Conservation (phyloP, 495 filamentous ascomycete species). For the Paragyromitra xinjiangensis region DNA sequence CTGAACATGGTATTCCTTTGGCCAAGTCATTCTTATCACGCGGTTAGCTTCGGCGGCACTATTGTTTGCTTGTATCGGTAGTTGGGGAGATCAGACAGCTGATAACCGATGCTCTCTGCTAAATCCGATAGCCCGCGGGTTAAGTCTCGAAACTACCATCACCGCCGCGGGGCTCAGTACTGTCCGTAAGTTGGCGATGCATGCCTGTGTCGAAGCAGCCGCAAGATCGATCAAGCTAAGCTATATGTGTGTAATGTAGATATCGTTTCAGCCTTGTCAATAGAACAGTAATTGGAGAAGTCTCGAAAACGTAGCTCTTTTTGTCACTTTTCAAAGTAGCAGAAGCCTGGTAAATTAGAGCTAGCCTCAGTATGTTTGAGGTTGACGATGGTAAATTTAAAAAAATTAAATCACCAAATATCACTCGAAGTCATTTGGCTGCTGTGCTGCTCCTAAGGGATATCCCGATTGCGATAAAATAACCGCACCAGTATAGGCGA, state of each 20-base stretch:
- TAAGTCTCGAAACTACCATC: conserved; percentile 12
- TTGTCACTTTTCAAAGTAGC: neutral
- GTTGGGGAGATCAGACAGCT: conserved; percentile 24
- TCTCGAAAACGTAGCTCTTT: neutral
- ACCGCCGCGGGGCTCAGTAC: neutral
- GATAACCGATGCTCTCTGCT: conserved; percentile 25
- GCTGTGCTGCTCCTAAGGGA: conserved; percentile 10
- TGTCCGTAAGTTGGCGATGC: conserved; percentile 24
- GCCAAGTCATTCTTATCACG: conserved; percentile 2
- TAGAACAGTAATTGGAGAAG: neutral
- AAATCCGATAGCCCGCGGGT: conserved; percentile 36
- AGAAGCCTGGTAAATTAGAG: neutral
- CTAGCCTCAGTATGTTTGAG: neutral
- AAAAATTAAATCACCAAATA: neutral
- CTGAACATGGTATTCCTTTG: neutral
- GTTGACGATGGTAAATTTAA: neutral
- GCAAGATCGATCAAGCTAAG: conserved; percentile 8
- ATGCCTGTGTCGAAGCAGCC: neutral
- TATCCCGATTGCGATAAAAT: conserved; percentile 2
- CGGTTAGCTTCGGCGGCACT: neutral
- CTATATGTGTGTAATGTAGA: neutral
- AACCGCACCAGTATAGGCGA: neutral
- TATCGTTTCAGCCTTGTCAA: neutral
- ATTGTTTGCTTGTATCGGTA: conserved; percentile 3
- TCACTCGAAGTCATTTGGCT: conserved; percentile 24